A percentile compares a stretch with the other conserved stretches of the same genome.
phyloP scores from a whole-genome alignment of 2,329 filamentous ascomycete genomes.

The Nothopassalora personata region DNA sequence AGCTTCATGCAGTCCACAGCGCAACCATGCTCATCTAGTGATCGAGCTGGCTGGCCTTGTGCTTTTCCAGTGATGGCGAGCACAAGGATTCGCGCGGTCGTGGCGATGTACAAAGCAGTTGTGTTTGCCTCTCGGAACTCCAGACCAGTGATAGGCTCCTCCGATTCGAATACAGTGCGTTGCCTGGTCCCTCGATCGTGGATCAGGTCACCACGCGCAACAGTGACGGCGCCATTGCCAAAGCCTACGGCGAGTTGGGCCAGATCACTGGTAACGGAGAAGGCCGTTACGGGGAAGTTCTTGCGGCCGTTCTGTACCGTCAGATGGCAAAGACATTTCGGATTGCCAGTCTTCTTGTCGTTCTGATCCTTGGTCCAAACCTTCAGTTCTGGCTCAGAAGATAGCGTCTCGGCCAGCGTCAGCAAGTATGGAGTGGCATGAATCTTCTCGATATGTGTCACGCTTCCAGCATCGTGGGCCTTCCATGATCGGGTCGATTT shows the following conservation, averaged over 20 bases:
- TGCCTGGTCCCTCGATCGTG: constrained; percentile 93
- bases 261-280: constrained; percentile 79
- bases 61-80: constrained; percentile 81
- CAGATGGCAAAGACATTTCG: constrained; percentile 80
- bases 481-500: constrained; percentile 82
- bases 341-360: constrained; percentile 87
- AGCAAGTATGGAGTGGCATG: constrained; percentile 80
- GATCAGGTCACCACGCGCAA: constrained; percentile 88
- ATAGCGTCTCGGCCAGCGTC: constrained; percentile 81
- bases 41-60: constrained; percentile 81
- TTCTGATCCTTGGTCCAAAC: constrained; percentile 96
- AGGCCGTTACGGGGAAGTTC: constrained; percentile 91
- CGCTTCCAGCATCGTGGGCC: constrained; percentile 72
- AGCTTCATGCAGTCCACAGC: constrained; percentile 92
- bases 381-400: constrained; percentile 80
- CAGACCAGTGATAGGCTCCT: constrained; percentile 91
- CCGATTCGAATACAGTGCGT: constrained; percentile 90
- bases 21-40: constrained; percentile 83
- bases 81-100: constrained; percentile 80
- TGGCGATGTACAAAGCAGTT: constrained; percentile 86
- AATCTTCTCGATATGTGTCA: constrained; percentile 89
- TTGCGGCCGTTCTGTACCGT: constrained; percentile 84
- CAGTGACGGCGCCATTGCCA: constrained; percentile 87
- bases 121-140: constrained; percentile 62
- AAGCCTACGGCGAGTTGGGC: constrained; percentile 93